phyloP scores from a whole-genome alignment of 352 stramenopile species.

The Globisporangium cystogenes region DNA sequence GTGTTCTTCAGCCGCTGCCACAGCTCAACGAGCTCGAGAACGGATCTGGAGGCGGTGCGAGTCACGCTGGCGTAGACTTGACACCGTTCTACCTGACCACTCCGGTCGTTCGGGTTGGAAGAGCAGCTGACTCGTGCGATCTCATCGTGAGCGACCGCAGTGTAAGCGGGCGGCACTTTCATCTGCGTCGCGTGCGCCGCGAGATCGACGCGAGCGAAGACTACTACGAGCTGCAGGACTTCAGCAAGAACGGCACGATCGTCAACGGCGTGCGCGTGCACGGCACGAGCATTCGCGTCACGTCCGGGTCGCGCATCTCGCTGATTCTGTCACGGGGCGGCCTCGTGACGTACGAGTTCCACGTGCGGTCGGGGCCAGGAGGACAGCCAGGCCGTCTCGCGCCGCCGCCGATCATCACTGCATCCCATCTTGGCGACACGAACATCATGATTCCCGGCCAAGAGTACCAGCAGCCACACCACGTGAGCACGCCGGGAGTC shows the following conservation, averaged over 20 bases:
- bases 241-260: conserved; percentile 88
- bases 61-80: conserved; percentile 28
- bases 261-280: conserved; percentile 86
- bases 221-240: conserved; percentile 81
- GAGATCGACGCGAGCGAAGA: conserved; percentile 50
- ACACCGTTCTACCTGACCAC: conserved; percentile 63
- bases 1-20: conserved; percentile 64
- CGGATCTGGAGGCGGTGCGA: conserved; percentile 11
- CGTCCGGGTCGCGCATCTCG: conserved; percentile 69
- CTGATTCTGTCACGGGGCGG: conserved; percentile 81
- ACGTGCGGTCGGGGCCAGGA: conserved; percentile 30
- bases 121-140: conserved; percentile 78
- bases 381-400: conserved; percentile 12
- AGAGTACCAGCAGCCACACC: conserved; percentile 67
- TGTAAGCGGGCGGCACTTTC: conserved; percentile 83
- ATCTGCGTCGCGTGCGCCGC: conserved; percentile 58
- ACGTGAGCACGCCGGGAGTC: conserved; percentile 14
- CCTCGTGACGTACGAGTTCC: conserved; percentile 85
- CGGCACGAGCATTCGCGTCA: conserved; percentile 66
- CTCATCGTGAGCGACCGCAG: conserved; percentile 86
- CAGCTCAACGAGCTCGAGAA: conserved; percentile 64
- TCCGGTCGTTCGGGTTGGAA: conserved; percentile 69
- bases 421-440: conserved; percentile 29
- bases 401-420: conserved; percentile 50
- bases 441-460: conserved; percentile 49